phyloP scores from a whole-genome alignment of 768 basidiomycete genomes.

The Rhodotorula graminis region DNA sequence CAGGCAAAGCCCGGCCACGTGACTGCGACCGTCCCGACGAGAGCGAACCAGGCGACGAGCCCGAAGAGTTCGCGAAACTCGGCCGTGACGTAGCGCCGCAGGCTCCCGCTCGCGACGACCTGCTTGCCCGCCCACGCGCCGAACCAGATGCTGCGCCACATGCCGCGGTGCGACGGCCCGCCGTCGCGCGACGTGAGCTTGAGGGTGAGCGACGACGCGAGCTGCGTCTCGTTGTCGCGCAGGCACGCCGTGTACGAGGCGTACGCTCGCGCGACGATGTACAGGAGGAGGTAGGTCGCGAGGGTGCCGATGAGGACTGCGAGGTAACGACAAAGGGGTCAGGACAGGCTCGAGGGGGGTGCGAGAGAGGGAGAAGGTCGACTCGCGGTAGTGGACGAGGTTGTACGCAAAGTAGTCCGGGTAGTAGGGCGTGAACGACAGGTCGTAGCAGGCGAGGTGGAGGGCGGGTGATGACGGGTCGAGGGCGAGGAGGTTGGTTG shows the following conservation, averaged over 20 bases:
- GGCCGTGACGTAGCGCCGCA: constrained; percentile 88
- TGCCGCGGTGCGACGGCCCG: constrained; percentile 53
- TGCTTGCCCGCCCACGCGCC: constrained; percentile 91
- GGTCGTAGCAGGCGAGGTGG: constrained; percentile 75
- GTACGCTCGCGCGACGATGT: constrained; percentile 69
- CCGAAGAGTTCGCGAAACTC: constrained; percentile 86
- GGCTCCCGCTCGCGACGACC: constrained; percentile 72
- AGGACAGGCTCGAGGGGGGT: not conserved
- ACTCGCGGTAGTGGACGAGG: constrained; percentile 46
- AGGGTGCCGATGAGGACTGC: constrained; percentile 66
- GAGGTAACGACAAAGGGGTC: constrained; percentile 56
- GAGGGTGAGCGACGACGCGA: constrained; percentile 48
- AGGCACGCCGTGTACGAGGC: constrained; percentile 78
- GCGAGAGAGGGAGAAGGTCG: too few relatives aligned
- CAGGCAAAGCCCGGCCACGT: constrained; percentile 91
- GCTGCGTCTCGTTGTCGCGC: constrained; percentile 59
- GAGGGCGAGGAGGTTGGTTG: constrained; percentile 77
- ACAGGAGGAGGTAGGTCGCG: constrained; percentile 67
- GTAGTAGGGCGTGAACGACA: constrained; percentile 65
- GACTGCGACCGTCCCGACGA: constrained; percentile 86
- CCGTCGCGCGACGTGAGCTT: constrained; percentile 26
- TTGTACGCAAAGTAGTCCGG: constrained; percentile 50
- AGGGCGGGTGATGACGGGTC: constrained; percentile 66
- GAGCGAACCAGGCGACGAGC: constrained; percentile 85
- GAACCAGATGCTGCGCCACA: constrained; percentile 79